A percentile compares a stretch with the other conserved stretches of the same genome.
phyloP scores from a whole-genome alignment of 2,329 filamentous ascomycete species.

The Colletotrichum trifolii region DNA sequence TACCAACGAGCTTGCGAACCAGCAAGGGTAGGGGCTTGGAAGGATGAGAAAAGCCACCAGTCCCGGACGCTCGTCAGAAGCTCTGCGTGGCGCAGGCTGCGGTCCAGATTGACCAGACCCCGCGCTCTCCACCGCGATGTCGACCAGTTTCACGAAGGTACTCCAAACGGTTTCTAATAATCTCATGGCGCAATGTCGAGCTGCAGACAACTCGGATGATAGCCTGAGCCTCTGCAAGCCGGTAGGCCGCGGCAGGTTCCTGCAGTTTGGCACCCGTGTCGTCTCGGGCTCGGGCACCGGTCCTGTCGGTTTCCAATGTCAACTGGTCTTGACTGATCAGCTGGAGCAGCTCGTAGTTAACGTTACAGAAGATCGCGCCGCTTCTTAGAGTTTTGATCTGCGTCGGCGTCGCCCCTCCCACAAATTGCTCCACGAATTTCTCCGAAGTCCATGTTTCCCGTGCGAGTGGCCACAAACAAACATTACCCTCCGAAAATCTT shows the following conservation, averaged over 20 bases:
- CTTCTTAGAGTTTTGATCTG: background rate
- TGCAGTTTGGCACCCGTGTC: conserved; percentile 5
- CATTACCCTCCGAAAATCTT: too few species aligned
- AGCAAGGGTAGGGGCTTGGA: conserved; percentile 17
- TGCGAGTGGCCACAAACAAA: too few species aligned
- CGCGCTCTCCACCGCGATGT: conserved; percentile 26
- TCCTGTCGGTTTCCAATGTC: background rate
- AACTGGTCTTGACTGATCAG: background rate
- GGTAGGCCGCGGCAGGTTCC: conserved; percentile 5
- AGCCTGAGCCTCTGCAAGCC: conserved; percentile 9
- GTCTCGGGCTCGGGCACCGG: background rate
- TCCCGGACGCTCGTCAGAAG: conserved; percentile 14
- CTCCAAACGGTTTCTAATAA: conserved; percentile 15
- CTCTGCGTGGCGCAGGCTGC: conserved; percentile 23
- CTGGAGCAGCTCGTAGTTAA: background rate
- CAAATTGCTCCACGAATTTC: background rate
- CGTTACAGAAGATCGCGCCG: too few species aligned
- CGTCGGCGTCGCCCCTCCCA: background rate
- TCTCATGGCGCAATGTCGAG: conserved; percentile 13
- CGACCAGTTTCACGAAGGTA: conserved; percentile 11
- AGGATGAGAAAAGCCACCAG: conserved; percentile 19
- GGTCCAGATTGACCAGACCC: conserved; percentile 26
- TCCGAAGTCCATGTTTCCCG: background rate
- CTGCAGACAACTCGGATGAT: conserved; percentile 18
- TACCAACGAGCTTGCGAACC: background rate